phyloP scores from a whole-genome alignment of 768 basidiomycete species.

The Cubamyces lactineus region DNA sequence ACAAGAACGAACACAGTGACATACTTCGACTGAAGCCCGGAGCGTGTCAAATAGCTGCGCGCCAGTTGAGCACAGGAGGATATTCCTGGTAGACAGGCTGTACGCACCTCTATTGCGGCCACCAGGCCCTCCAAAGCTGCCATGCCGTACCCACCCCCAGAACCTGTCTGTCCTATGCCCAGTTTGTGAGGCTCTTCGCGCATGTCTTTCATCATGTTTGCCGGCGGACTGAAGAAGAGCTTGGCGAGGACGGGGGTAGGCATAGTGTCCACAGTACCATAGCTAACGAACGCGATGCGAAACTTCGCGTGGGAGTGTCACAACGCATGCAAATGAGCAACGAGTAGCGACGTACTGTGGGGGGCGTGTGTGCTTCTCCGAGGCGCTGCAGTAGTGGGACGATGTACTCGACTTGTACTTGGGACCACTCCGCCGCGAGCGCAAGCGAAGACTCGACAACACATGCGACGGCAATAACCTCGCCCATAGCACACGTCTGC shows the following conservation, averaged over 20 bases:
- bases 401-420: constrained; percentile 51
- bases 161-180: constrained; percentile 61
- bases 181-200: constrained; percentile 49
- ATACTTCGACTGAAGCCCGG: constrained; percentile 16
- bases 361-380: constrained; percentile 42
- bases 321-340: too few relatives aligned
- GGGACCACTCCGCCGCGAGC: constrained; percentile 56
- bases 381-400: constrained; percentile 56
- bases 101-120: constrained; percentile 44
- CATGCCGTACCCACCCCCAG: constrained; percentile 48
- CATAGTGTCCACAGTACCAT: constrained; percentile 58
- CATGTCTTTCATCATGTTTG: constrained; percentile 47
- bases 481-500: constrained; percentile 6
- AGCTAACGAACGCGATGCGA: constrained; percentile 60
- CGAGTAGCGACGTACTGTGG: constrained; percentile 38
- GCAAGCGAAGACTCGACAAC: constrained; percentile 64
- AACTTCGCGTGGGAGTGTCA: constrained; percentile 33
- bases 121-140: constrained; percentile 73
- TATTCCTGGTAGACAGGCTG: background rate
- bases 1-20: background rate
- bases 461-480: constrained; percentile 49
- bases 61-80: background rate
- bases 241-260: constrained; percentile 60
- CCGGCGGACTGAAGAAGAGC: constrained; percentile 56
- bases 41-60: constrained; percentile 48